Evolutionary conservation across 1,139 yeast species (phyloP), one percentile per base, ranked within the genome.

Genomic region (Suhomyces choctaworum): DNA sequence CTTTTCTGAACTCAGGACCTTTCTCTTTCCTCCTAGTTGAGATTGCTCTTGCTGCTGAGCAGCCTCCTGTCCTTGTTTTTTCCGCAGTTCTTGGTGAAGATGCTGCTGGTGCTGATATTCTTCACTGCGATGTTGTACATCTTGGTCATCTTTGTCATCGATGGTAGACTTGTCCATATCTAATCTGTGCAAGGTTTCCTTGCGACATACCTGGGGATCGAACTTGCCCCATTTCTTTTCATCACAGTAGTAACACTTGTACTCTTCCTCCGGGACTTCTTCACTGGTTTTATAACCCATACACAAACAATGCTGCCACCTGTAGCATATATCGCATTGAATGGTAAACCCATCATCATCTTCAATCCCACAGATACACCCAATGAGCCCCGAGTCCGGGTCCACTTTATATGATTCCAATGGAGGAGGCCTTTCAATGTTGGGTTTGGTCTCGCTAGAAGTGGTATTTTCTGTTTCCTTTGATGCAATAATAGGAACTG

Each of bases 281-380:
- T 78, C 84, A 40, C 76, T 80, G 31, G 82, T 76, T 34, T 70
- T 71, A 46, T 84, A 86, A 7, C 85, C 86, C 77, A 87, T 88
- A 61, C 97, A 90, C 16, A 78, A 70, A 29, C 95, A 90, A 62
- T 90, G 97, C 56, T 89, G 96, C 97, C 97, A 90, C 44, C 96
- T 78, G 59, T 77, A 82, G 58, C 97, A 90, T 30, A 78, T 73
- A 56, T 89, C 96, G 64, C 97, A 90, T 58, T 89, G 97, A 42
- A 90, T 85, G 1, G 97, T 89, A 57, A 87, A 88, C 1, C 97
- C 97, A 54, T 90, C 97, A 58, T 90, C 97, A 46, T 90, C 96
- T 39, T 82, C 88, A 46, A 73, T 80, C 1, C 82, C 90, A 66
- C 98, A 90, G 4, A 90, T 78, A 62, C 98, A 90, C 3, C 96